These are phyloP conservation scores for Amaranthus hypochondriacus DNA, from an alignment of 148 eudicot genomes.

Conservation along the genomic window DNA sequence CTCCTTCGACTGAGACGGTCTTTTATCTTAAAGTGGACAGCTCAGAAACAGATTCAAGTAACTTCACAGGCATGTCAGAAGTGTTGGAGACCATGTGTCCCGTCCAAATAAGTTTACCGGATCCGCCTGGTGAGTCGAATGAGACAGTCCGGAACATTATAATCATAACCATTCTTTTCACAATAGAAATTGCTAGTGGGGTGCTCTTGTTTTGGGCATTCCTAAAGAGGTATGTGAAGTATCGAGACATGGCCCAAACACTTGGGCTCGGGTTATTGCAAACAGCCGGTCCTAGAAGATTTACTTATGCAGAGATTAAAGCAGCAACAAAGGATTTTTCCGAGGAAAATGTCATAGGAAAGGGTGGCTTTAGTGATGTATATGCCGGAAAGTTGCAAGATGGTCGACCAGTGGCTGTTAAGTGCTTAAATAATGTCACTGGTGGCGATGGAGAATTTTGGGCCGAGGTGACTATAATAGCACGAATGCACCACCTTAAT, in stretches of 20 bases:
- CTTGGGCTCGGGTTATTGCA: conserved; percentile 77
- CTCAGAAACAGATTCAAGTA: conserved; percentile 36
- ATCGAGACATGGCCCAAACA: conserved; percentile 84
- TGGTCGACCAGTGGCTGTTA: conserved; percentile 69
- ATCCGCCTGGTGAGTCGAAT: conserved; percentile 47
- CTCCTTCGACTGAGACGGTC: conserved; percentile 42
- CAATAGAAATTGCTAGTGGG: conserved; percentile 59
- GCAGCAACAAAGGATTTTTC: conserved; percentile 62
- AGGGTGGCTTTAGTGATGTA: conserved; percentile 78
- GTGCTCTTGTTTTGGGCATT: conserved; percentile 67
- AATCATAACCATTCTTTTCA: conserved; percentile 45
- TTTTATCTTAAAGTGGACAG: conserved; percentile 54
- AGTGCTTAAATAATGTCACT: conserved; percentile 52
- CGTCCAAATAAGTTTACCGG: conserved; percentile 45
- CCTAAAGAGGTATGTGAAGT: conserved; percentile 70
- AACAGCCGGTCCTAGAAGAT: conserved; percentile 71
- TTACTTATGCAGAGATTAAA: conserved; percentile 54
- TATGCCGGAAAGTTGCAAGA: conserved; percentile 65
- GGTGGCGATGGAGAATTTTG: conserved; percentile 81
- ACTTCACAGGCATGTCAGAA: conserved; percentile 59
- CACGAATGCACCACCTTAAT: conserved; percentile 91
- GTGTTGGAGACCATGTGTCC: conserved; percentile 62
- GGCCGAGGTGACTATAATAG: conserved; percentile 87
- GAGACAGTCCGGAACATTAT: conserved; percentile 58
- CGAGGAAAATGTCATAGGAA: conserved; percentile 44